Base-by-base conservation (phyloP, 179 eudicot genomes). In the Camellia oleifera region DNA sequence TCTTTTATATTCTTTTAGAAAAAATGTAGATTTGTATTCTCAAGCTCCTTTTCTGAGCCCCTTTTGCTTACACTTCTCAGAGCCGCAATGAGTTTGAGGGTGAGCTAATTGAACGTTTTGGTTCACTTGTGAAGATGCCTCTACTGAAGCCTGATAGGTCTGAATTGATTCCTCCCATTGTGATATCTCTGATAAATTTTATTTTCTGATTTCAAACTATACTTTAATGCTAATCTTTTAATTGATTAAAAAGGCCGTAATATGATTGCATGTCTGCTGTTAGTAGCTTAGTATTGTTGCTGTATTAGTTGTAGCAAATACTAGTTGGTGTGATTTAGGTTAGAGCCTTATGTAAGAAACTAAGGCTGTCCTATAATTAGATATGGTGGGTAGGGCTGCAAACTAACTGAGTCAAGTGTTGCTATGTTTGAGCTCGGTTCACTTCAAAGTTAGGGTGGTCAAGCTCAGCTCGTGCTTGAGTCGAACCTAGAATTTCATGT, bases 51-150 rank as follows among this genome's bases (percentile, higher is more conserved):
- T 9, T 52, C 62, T 69, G 18, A 15, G 48, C 62, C 56, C 56
- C 40, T 5, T 6, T 78, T 50, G 42, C 40, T 62, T 32, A 18
- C 63, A 62, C 69, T 77, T 77, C 72, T 46, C 91, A 95, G 99
- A 88, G 78, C 57, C 98, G 94, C 57, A 72, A 74, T 74, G 98
- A 94, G 82, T 94, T 95, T 84, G 99, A 95, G 77, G 79, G 86
- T 61, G 98, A 95, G 81, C 88, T 95, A 17, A 86, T 90, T 78
- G 99, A 95, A 85, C 99, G 98, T 56, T 95, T 95, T 85, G 99
- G 98, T 62, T 90, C 98, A n/a, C 82, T 95, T 80, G 93, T 95
- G 69, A 92, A 91, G 89, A 94, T 95, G 90, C 99, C 98, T 53
- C 83, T 95, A 79, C 89, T 95, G 80, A 87, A 89, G 78, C 69